These are phyloP conservation scores for Aulographum hederae DNA, from an alignment of 2,329 filamentous ascomycete species.

Conservation along the genomic window DNA sequence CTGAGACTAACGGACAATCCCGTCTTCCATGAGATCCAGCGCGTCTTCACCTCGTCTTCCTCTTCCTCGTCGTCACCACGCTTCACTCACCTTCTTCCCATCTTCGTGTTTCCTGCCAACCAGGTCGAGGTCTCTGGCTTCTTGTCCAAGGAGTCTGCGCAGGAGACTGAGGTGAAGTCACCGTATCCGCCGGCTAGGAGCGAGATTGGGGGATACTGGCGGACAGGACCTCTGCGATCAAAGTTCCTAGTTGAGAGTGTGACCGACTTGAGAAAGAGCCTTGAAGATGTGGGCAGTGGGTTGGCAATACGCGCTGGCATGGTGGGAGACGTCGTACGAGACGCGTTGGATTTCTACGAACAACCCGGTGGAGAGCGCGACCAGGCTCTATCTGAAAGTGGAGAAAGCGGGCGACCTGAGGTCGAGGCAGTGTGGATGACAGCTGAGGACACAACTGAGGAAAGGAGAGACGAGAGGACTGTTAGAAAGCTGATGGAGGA, in stretches of 20 bases:
- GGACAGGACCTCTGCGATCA: constrained; percentile 53
- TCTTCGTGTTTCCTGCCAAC: constrained; percentile 14
- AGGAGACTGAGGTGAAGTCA: constrained; percentile 19
- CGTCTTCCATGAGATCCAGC: constrained; percentile 39
- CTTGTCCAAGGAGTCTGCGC: constrained; percentile 27
- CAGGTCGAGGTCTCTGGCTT: constrained; percentile 64
- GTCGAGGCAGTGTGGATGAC: constrained; percentile 59
- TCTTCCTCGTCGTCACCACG: neutral
- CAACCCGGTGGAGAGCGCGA: constrained; percentile 3
- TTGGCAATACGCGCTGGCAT: constrained; percentile 47
- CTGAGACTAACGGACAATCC: constrained; percentile 59
- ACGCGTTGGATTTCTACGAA: constrained; percentile 31
- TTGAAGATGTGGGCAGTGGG: constrained; percentile 41
- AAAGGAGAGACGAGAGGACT: constrained; percentile 42
- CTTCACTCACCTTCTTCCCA: constrained; percentile 5
- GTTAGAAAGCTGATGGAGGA: constrained; percentile 35
- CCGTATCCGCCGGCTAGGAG: constrained; percentile 55
- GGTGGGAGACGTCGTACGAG: constrained; percentile 37
- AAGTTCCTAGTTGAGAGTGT: constrained; percentile 56
- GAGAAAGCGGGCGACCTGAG: constrained; percentile 13
- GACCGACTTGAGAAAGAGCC: constrained; percentile 48
- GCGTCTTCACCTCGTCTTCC: constrained; percentile 17
- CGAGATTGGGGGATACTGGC: constrained; percentile 47
- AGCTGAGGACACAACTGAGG: constrained; percentile 49
- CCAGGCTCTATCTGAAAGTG: constrained; percentile 5